Evolutionary conservation across 352 stramenopile genomes (phyloP), one percentile per base, ranked within the genome.

Genomic region (Globisporangium emineosum): DNA sequence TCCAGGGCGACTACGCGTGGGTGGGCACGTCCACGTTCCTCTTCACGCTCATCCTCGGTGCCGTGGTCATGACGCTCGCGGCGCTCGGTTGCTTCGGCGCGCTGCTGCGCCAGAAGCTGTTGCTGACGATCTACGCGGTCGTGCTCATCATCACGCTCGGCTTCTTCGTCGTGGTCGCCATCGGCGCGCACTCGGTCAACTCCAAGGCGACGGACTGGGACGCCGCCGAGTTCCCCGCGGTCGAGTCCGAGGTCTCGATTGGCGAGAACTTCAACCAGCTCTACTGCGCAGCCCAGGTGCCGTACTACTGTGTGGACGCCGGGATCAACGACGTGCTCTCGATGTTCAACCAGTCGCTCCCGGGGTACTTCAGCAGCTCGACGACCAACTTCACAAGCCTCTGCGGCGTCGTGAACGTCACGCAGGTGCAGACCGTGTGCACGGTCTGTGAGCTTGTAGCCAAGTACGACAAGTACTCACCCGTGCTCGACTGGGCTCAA

Each of bases 221-320:
- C 27, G 70, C 56, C 30, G 25, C 57, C 0, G 29, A 64, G 25
- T 95, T 83, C 65, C 84, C 86, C 2, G 81, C 75, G 1, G 74
- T 73, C 0, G 62, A 67, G 49, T 63, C 66, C 13, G 78, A 89
- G 52, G 75, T 81, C 33, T 73, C 78, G 5, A 58, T 95, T 5
- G 84, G 78, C 45, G 45, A 65, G 49, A 90, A 89, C 61, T 95
- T 95, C 65, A 90, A 93, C 64, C 52, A 80, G 52, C 79, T 92
- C 57, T 93, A 93, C 69, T 95, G 86, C 75, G 80, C 86, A 60
- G 79, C 81, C 7, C 81, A 91, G 70, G 76, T 95, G 52, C 73
- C 82, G 40, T 90, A 92, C 65, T 95, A 93, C 70, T 95, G 86
- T 70, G 49, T 76, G 17, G 69, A 80, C 23, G 71, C 79, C 3